These are phyloP conservation scores for Thamnidium elegans DNA, from an alignment of 192 early-diverging fungal species.

Conservation along the genomic window DNA sequence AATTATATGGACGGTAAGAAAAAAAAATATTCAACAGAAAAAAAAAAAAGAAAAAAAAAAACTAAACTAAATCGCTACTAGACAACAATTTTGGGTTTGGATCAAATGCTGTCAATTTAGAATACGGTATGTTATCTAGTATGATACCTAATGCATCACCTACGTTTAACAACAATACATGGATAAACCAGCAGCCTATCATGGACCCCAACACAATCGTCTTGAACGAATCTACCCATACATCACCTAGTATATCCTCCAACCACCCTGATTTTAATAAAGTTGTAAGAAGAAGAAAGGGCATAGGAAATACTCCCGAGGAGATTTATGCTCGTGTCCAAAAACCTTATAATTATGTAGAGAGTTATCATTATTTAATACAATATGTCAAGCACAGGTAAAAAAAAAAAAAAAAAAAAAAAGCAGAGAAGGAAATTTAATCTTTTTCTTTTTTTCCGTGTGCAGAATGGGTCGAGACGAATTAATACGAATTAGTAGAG, in stretches of 20 bases:
- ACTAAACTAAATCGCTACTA: too few relatives aligned
- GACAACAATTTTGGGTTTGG: too few relatives aligned
- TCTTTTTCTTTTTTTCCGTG: too few relatives aligned
- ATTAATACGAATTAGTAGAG: constrained; percentile 83
- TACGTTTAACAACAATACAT: too few relatives aligned
- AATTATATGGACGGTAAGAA: too few relatives aligned
- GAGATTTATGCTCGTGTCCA: constrained; percentile 79
- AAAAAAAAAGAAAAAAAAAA: too few relatives aligned
- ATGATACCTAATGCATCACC: neutral
- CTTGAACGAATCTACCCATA: neutral
- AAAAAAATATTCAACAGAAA: too few relatives aligned
- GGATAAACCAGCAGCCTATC: neutral
- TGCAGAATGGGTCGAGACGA: constrained; percentile 81
- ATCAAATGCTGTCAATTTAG: neutral
- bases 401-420: neutral
- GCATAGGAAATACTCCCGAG: constrained; percentile 43
- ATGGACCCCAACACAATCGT: neutral
- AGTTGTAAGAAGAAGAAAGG: constrained; percentile 3
- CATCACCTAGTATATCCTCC: neutral
- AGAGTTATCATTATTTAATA: constrained; percentile 90
- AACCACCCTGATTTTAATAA: neutral
- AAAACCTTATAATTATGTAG: constrained; percentile 87
- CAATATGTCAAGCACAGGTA: constrained; percentile 75
- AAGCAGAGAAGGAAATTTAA: neutral
- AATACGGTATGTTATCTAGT: neutral